Evolutionary conservation across 495 filamentous ascomycete genomes (phyloP), one percentile per base, ranked within the genome.

Genomic region (Clohesyomyces aquaticus): DNA sequence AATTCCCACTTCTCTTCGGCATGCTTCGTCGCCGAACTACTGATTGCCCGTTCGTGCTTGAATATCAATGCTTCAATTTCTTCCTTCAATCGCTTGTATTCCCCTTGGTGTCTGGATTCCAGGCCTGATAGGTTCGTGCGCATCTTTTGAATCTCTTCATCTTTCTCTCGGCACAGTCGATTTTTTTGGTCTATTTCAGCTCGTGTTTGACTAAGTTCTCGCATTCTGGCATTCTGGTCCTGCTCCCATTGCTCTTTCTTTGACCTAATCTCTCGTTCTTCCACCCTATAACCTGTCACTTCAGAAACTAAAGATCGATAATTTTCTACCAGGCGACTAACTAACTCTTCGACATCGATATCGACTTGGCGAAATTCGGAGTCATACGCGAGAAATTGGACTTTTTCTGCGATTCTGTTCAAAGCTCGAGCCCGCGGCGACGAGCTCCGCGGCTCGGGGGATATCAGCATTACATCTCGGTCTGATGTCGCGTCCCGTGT

Each of bases 61-160:
- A n/a, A n/a, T n/a, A n/a, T n/a, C n/a, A n/a, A n/a, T n/a, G n/a
- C 45, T 19, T 48, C 45, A 22, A 10, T 8, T 48, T 48, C 45
- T 6, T 48, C 12, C 10, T 6, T 14, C 45, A 16, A 22, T 48
- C 21, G 10, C 35, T 41, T n/a, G n/a, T n/a, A n/a, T n/a, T n/a
- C n/a, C n/a, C n/a, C n/a, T n/a, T n/a, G n/a, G n/a, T n/a, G n/a
- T n/a, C n/a, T n/a, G n/a, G n/a, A n/a, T n/a, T n/a, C n/a, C n/a
- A n/a, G n/a, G n/a, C n/a, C n/a, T n/a, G n/a, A n/a, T n/a, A n/a
- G n/a, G n/a, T n/a, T n/a, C n/a, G n/a, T n/a, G n/a, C n/a, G n/a
- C n/a, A n/a, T n/a, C n/a, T 41, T 9, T 9, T 41, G 8, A 16
- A 41, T 41, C 35, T 41, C 35, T 8, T 41, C 16, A 9, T 41